Percentiles rank a stretch among this genome's conserved stretches.
Conservation (phyloP, 352 stramenopile species). For the Phytophthora rubi region DNA sequence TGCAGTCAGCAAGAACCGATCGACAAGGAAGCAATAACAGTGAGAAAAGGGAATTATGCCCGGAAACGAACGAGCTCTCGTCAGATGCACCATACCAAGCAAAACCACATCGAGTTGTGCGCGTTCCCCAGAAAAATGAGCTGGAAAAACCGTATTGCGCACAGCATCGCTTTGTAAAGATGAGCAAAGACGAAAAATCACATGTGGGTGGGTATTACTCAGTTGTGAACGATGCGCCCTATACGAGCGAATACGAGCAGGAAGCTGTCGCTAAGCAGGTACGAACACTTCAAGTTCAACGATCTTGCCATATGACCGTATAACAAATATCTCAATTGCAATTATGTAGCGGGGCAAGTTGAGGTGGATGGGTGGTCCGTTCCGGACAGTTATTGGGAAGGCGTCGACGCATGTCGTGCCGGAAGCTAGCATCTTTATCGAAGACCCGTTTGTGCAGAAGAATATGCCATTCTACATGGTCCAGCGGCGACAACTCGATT, state of each 20-base stretch:
- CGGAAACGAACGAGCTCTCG: slow-evolving; percentile 24
- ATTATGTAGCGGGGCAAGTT: slow-evolving; percentile 59
- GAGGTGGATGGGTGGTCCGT: slow-evolving; percentile 74
- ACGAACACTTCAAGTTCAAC: slow-evolving; percentile 1
- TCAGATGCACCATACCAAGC: slow-evolving; percentile 10
- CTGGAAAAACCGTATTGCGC: slow-evolving; percentile 77
- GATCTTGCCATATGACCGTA: neutral
- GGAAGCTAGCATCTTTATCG: slow-evolving; percentile 65
- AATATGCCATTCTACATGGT: slow-evolving; percentile 68
- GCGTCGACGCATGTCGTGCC: slow-evolving; percentile 54
- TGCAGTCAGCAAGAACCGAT: slow-evolving; percentile 17
- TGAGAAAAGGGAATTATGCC: slow-evolving; percentile 18
- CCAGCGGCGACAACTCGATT: slow-evolving; percentile 55
- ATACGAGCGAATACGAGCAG: slow-evolving; percentile 54
- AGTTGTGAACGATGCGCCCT: slow-evolving; percentile 83
- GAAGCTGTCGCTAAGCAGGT: slow-evolving; percentile 65
- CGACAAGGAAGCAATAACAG: slow-evolving; percentile 6
- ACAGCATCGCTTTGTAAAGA: slow-evolving; percentile 59
- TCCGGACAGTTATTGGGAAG: slow-evolving; percentile 70
- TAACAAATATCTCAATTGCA: neutral
- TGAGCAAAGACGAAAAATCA: slow-evolving; percentile 41
- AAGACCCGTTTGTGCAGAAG: slow-evolving; percentile 54
- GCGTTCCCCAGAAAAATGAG: slow-evolving; percentile 68
- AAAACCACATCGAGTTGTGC: slow-evolving; percentile 44
- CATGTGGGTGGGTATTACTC: slow-evolving; percentile 64